phyloP scores from a whole-genome alignment of 148 eudicot genomes.

The Simmondsia chinensis region DNA sequence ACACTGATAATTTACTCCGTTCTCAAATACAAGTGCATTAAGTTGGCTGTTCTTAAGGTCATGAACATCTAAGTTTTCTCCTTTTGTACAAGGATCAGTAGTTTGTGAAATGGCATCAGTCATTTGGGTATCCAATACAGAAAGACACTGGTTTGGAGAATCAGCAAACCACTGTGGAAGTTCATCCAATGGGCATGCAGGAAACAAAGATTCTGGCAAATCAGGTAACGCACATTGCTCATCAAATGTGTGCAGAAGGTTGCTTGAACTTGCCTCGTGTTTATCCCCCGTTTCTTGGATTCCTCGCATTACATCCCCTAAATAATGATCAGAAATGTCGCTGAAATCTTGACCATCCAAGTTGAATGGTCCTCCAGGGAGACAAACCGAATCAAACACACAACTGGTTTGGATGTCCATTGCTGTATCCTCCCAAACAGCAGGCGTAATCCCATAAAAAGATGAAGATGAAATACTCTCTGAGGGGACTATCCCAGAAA shows the following conservation, averaged over 20 bases:
- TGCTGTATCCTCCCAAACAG: too few relatives aligned
- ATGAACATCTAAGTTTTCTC: constrained; percentile 4
- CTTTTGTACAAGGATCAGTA: constrained; percentile 11
- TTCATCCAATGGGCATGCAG: constrained; percentile 19
- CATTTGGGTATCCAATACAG: constrained; percentile 11
- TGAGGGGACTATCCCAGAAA: constrained; percentile 9
- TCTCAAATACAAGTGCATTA: constrained; percentile 13
- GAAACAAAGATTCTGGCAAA: constrained; percentile 7
- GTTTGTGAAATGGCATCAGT: constrained; percentile 17
- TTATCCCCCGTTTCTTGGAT: constrained; percentile 1
- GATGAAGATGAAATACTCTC: constrained; percentile 26
- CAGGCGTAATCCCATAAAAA: too few relatives aligned
- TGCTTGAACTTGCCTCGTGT: constrained; percentile 4
- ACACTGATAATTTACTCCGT: constrained; percentile 17
- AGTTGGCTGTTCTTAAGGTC: too few relatives aligned
- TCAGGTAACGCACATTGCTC: constrained; percentile 21
- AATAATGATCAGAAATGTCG: too few relatives aligned
- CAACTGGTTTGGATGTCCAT: constrained; percentile 4
- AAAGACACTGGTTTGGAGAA: constrained; percentile 17
- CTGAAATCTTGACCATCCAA: neutral
- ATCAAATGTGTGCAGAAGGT: constrained; percentile 8
- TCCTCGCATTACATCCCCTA: too few relatives aligned
- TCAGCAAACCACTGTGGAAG: constrained; percentile 26
- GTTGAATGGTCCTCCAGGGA: neutral
- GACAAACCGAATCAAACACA: constrained; percentile 11